Conservation (phyloP, 2,329 filamentous ascomycete genomes). For the Stemphylium beticola region DNA sequence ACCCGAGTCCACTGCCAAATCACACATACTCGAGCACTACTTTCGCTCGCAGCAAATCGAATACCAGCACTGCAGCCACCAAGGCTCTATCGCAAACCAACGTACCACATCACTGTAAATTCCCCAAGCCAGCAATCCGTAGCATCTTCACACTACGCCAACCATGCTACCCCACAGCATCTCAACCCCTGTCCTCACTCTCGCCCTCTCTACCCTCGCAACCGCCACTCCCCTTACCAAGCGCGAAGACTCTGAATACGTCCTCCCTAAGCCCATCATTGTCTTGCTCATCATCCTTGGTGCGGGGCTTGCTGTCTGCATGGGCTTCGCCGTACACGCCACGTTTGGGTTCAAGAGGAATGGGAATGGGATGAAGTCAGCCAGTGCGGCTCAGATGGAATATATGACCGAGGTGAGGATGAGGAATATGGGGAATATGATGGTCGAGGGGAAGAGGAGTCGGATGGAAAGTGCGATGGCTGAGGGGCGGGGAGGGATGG, state of each 20-base stretch:
- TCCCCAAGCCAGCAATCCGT: not conserved
- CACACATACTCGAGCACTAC: not conserved
- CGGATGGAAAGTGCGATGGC: not conserved
- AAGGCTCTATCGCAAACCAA: not conserved
- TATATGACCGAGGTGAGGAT: constrained; percentile 33
- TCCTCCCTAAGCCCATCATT: constrained; percentile 22
- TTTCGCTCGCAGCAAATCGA: not conserved
- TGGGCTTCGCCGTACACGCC: constrained; percentile 26
- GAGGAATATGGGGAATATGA: constrained; percentile 21
- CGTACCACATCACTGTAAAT: not conserved
- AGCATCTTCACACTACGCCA: not conserved
- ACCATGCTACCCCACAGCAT: not conserved
- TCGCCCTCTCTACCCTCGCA: not conserved
- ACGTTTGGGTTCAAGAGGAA: constrained; percentile 20
- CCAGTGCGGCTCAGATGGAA: constrained; percentile 20
- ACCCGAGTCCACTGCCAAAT: not conserved
- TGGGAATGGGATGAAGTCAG: constrained; percentile 15
- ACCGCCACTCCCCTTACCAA: constrained; percentile 12
- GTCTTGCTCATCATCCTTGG: constrained; percentile 29
- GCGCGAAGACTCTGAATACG: constrained; percentile 22
- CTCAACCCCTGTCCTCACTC: not conserved
- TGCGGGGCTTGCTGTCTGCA: constrained; percentile 20
- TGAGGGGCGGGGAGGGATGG: not conserved
- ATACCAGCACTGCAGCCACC: not conserved
- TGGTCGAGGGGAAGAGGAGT: constrained; percentile 13